Conservation (phyloP, 2,329 filamentous ascomycete genomes). For the Alternaria brassicae region DNA sequence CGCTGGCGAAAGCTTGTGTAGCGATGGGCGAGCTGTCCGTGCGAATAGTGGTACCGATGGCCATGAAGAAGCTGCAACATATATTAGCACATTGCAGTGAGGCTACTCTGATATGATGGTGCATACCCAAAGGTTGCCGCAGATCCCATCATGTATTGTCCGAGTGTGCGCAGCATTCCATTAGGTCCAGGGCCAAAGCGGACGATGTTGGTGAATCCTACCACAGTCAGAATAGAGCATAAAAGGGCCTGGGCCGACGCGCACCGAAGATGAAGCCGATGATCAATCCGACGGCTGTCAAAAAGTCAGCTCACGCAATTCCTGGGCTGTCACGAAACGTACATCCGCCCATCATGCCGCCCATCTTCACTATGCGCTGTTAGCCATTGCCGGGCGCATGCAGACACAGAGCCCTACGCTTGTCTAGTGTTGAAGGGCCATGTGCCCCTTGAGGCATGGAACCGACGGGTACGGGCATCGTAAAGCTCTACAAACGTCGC, state of each 20-base stretch:
- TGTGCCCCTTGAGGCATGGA: slow-evolving; percentile 45
- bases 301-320: slow-evolving; percentile 22
- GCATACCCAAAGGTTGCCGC: slow-evolving; percentile 93
- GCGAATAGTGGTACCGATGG: slow-evolving; percentile 94
- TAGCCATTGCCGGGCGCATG: slow-evolving; percentile 38
- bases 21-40: slow-evolving; percentile 83
- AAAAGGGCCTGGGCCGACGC: slow-evolving; percentile 26
- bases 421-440: slow-evolving; percentile 74
- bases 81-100: slow-evolving; percentile 25
- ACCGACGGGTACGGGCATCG: slow-evolving; percentile 66
- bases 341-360: slow-evolving; percentile 98
- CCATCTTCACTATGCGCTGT: slow-evolving; percentile 82
- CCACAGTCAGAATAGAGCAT: slow-evolving; percentile 25
- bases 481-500: slow-evolving; percentile 24
- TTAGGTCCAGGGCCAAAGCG: slow-evolving; percentile 92
- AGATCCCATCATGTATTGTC: slow-evolving; percentile 96
- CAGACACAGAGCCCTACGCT: slow-evolving; percentile 61
- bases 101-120: background rate
- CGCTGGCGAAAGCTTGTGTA: slow-evolving; percentile 76
- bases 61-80: slow-evolving; percentile 85
- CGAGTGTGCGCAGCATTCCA: slow-evolving; percentile 90
- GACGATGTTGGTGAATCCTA: slow-evolving; percentile 92
- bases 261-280: slow-evolving; percentile 98
- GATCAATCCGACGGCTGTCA: slow-evolving; percentile 87
- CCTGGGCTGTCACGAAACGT: slow-evolving; percentile 55